Evolutionary conservation across 805 yeast genomes (phyloP), one percentile per base, ranked within the genome.

Genomic region (Kluyveromyces siamensis): DNA sequence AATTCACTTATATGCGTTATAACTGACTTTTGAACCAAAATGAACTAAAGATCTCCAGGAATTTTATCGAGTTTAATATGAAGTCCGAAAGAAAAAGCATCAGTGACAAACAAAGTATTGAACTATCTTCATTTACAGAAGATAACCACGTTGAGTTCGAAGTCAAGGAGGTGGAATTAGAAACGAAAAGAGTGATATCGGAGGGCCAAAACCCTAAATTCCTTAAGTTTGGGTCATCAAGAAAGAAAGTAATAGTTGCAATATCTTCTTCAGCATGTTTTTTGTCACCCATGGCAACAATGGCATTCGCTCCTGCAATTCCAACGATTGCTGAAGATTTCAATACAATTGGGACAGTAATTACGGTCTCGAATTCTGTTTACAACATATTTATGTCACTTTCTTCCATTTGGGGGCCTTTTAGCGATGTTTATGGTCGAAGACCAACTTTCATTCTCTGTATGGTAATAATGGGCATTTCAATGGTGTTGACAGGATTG

Each of bases 381-480:
- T 77, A 73, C 57, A 73, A 72, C 58, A 52, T 76, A 2, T 68
- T 73, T 53, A 78, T 79, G 81, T 75, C 79, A 6, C 41, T 73
- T 1, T 73, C 81, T 1, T 70, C 78, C 51, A 27, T 77, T 3
- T 62, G 73, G 48, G 69, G 74, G 0, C 83, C 83, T 6, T 59
- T 75, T 44, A 71, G 75, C n/a, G 74, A 76, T 43, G 67, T 75
- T 1, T 79, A 78, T 54, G 84, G 84, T 1, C 63, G 79, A 44
- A 65, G 73, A 49, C 60, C 66, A 16, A 59, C 72, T 16, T 72
- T 79, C 55, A 46, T 78, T n/a, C 48, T 68, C 6, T 74, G 80
- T 50, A 52, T 72, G 1, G 44, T 63, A 0, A 57, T 69, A 6
- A 68, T 61, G 33, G 48, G 60, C 9, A 37, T 67, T 14, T 57